Conservation (phyloP, 2,329 filamentous ascomycete genomes). For the Knufia fluminis region DNA sequence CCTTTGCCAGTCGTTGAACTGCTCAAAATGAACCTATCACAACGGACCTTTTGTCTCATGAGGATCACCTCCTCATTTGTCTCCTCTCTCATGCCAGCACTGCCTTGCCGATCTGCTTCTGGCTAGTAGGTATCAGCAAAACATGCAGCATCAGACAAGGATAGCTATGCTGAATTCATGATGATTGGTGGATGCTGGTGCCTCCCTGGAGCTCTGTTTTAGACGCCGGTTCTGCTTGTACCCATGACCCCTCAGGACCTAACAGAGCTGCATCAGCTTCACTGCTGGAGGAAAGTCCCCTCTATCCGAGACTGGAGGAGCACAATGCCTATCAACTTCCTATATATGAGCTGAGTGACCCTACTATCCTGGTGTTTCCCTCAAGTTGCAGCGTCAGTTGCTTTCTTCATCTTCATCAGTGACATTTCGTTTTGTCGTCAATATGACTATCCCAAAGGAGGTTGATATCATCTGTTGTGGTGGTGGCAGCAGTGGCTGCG, state of each 20-base stretch:
- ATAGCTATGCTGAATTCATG: neutral
- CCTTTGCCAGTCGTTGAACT: neutral
- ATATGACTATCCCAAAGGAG: conserved; percentile 61
- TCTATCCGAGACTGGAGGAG: conserved; percentile 16
- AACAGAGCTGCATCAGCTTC: neutral
- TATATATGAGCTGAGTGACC: neutral
- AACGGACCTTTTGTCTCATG: neutral
- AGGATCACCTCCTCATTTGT: neutral
- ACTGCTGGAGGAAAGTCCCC: neutral
- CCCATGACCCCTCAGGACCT: neutral
- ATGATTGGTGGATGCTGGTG: neutral
- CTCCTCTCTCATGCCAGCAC: neutral
- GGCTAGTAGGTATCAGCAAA: neutral
- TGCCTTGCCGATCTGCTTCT: neutral
- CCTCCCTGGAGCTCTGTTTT: neutral
- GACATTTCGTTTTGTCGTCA: conserved; percentile 9
- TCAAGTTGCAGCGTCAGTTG: neutral
- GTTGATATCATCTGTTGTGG: conserved; percentile 74
- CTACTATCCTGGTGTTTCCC: neutral
- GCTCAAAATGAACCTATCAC: neutral
- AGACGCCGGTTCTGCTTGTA: neutral
- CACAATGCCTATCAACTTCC: too few species aligned
- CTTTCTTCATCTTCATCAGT: conserved; percentile 3
- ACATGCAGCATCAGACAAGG: neutral
- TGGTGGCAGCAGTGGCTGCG: conserved; percentile 52